phyloP scores from a whole-genome alignment of 345 rosid genomes.

The Sonneratia caseolaris region DNA sequence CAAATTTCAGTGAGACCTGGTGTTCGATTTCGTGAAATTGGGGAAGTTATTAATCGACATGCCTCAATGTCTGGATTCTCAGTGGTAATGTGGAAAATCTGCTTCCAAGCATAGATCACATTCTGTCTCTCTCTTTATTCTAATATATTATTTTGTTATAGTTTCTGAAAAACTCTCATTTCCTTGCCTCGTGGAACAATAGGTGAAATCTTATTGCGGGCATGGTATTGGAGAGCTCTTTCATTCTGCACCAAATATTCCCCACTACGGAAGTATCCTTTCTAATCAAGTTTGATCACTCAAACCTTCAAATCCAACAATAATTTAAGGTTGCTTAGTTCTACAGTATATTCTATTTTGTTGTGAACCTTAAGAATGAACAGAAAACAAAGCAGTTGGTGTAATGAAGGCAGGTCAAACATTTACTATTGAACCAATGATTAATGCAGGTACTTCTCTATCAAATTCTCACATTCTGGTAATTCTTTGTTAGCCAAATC shows the following conservation, averaged over 20 bases:
- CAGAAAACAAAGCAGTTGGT: slow-evolving; percentile 97
- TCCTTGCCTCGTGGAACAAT: slow-evolving; percentile 6
- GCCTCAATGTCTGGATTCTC: slow-evolving; percentile 86
- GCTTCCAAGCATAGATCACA: not conserved
- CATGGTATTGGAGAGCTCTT: slow-evolving; percentile 98
- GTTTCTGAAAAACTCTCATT: not conserved
- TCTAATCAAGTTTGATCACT: not conserved
- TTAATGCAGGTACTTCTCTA: slow-evolving; percentile 60
- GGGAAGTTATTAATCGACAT: slow-evolving; percentile 88
- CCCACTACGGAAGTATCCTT: slow-evolving; percentile 90
- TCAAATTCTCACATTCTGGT: not conserved
- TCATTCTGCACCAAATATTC: slow-evolving; percentile 97
- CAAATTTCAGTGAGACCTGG: slow-evolving; percentile 75
- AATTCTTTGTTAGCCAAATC: not conserved
- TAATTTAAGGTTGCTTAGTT: not conserved
- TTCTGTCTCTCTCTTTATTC: not conserved
- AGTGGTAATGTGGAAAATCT: slow-evolving; percentile 49
- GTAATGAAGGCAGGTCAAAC: slow-evolving; percentile 95
- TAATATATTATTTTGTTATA: not conserved
- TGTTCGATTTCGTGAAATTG: slow-evolving; percentile 84
- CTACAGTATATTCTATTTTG: not conserved
- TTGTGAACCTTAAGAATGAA: not conserved
- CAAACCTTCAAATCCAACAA: not conserved
- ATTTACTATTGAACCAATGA: slow-evolving; percentile 97
- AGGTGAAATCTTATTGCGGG: slow-evolving; percentile 94